Percentiles rank a stretch among this genome's conserved stretches.
Conservation (phyloP, 2,329 filamentous ascomycete genomes). For the Cryphonectria carpinicola region DNA sequence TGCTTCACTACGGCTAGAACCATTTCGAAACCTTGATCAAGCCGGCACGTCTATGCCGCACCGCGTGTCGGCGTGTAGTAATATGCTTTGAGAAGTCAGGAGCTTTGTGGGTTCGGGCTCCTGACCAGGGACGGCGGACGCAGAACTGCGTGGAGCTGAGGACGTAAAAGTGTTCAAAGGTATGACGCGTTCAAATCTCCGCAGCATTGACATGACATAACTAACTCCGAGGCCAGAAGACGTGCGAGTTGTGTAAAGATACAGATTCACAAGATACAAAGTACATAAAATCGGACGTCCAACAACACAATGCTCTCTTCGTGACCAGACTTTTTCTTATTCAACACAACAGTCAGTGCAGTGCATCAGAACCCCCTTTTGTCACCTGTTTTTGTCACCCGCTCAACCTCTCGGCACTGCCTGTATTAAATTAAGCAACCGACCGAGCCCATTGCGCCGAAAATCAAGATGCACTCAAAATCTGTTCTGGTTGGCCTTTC, state of each 20-base stretch:
- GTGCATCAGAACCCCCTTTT: neutral
- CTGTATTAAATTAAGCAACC: neutral
- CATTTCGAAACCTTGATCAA: neutral
- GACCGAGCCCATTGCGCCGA: neutral
- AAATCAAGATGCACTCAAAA: slow-evolving; percentile 1
- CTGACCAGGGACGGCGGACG: neutral
- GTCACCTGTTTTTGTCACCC: neutral
- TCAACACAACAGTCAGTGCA: neutral
- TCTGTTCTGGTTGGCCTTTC: neutral
- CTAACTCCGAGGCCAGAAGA: neutral
- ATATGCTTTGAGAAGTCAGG: neutral
- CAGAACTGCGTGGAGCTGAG: neutral
- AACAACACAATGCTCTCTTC: too few species aligned
- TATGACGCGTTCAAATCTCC: neutral
- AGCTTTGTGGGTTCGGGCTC: neutral
- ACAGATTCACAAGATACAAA: neutral
- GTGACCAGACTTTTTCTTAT: neutral
- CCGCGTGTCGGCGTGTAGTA: neutral
- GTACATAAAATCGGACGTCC: neutral
- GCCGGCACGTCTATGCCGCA: neutral
- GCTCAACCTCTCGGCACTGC: neutral
- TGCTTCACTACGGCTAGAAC: neutral
- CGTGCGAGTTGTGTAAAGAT: neutral
- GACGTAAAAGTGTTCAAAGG: neutral
- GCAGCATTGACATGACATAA: neutral